A percentile compares a stretch with the other conserved stretches of the same genome.
These are phyloP conservation scores for Entoloma clypeatum DNA, from an alignment of 1,284 basidiomycete genomes.

Conservation along the genomic window DNA sequence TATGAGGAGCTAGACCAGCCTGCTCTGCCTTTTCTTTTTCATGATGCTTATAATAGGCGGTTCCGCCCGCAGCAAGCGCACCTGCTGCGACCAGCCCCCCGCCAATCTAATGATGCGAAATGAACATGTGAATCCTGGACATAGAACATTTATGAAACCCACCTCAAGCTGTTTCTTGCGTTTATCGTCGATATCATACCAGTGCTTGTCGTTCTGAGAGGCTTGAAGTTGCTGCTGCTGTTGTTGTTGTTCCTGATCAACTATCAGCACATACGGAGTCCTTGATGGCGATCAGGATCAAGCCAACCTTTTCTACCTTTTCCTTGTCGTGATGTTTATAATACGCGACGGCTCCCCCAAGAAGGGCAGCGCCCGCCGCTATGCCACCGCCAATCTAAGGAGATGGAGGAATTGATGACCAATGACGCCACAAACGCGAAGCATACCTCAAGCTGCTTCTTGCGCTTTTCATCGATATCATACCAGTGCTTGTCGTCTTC, in stretches of 20 bases:
- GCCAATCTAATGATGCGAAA: not conserved
- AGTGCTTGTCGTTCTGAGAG: slow-evolving; percentile 56
- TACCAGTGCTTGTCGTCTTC: slow-evolving; percentile 59
- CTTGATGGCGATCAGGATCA: no score
- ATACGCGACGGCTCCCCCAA: not conserved
- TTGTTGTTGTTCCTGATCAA: no score
- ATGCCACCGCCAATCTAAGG: slow-evolving; percentile 2
- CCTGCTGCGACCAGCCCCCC: not conserved
- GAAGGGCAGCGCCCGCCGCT: not conserved
- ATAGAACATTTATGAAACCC: slow-evolving; percentile 6
- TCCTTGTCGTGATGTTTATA: slow-evolving; percentile 4
- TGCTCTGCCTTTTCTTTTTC: no score
- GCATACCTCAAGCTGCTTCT: slow-evolving; percentile 57
- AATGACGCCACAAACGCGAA: not conserved
- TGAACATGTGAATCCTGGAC: not conserved
- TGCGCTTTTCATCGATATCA: slow-evolving; percentile 48
- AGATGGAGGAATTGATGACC: not conserved
- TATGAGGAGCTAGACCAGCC: no score
- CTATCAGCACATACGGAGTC: no score
- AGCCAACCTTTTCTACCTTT: no score
- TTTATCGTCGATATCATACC: slow-evolving; percentile 51
- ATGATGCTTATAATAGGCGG: slow-evolving; percentile 1
- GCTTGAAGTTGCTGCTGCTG: no score
- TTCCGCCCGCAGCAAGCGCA: not conserved
- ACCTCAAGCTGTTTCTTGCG: slow-evolving; percentile 61